Base-by-base conservation (phyloP, 176 grass and related monocot genomes). In the Avena atlantica region DNA sequence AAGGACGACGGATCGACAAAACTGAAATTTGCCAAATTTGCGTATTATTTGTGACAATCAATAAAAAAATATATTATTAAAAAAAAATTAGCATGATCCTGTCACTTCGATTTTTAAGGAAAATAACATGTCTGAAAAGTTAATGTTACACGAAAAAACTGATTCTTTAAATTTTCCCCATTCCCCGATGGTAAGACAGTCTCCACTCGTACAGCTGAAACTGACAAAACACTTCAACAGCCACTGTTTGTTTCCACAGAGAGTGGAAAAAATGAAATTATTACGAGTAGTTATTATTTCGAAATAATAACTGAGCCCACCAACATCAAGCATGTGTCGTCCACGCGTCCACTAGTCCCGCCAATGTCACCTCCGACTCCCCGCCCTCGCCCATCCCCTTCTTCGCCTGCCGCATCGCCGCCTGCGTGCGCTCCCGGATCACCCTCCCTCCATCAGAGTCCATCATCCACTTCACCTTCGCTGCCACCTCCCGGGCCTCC, bases 381-480 rank as follows among this genome's bases (percentile, higher is more conserved):
- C 92, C 92, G 12, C 83, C 92, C 61, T 87, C 61, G 17, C 60
- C 42, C 83, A 89, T 11, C 12, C 89, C 80, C 44, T 78, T 70
- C 40, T n/a, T 81, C 3, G 89, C 89, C 56, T 36, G 74, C n/a
- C 44, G 65, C 87, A 84, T 89, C 49, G 82, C 75, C 23, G 2
- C 70, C 42, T n/a, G 27, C 23, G 83, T 86, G 12, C 89, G 81
- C 59, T 89, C 84, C 64, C 80, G 42, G 34, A 76, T 59, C 52
- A 1, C 31, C 66, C 64, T 85, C 36, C 84, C 91, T 4, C 71
- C 86, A 2, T 87, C 82, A 8, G 81, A 79, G 4, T 92, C 81
- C 90, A 87, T 88, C 12, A 94, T 47, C 68, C 83, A 78, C 11
- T 62, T 65, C 76, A 85, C 81, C 61, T 92, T 86, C 12, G 42